Evolutionary conservation across 768 basidiomycete genomes (phyloP).

Genomic region (Trametes meyenii): DNA sequence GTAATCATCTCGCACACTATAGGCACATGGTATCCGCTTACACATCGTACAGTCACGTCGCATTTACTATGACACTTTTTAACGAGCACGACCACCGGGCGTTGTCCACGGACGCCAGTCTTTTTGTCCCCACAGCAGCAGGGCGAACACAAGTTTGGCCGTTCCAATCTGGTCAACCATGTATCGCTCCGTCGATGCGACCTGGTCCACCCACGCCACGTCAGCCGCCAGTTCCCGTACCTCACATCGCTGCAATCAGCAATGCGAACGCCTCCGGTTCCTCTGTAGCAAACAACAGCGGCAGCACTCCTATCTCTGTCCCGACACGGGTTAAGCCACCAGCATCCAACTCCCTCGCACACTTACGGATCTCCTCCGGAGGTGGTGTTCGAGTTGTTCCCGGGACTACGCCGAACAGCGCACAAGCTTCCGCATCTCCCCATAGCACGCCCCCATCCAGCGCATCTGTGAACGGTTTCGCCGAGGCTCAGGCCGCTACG

Average conservation of each 20-base stretch:
- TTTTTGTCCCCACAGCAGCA: constrained; percentile 46
- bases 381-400: constrained; percentile 46
- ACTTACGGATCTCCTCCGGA: constrained; percentile 64
- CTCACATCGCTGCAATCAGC: constrained; percentile 22
- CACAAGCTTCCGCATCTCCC: constrained; percentile 4
- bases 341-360: constrained; percentile 51
- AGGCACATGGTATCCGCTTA: neutral
- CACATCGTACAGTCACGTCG: constrained; percentile 46
- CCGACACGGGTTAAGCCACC: constrained; percentile 63
- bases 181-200: constrained; percentile 28
- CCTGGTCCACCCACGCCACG: constrained; percentile 10
- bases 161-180: constrained; percentile 42
- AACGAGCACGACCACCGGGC: constrained; percentile 48
- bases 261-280: constrained; percentile 16
- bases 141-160: constrained; percentile 57
- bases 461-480: constrained; percentile 16
- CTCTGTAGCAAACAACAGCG: constrained; percentile 8
- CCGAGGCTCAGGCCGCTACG: constrained; percentile 16
- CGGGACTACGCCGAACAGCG: neutral
- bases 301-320: constrained; percentile 59
- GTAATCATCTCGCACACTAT: constrained; percentile 31
- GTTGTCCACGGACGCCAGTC: constrained; percentile 48
- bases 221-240: constrained; percentile 12
- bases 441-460: constrained; percentile 18
- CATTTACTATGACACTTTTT: constrained; percentile 53